Conservation (phyloP, 2,329 filamentous ascomycete species). For the Sphaerulina vaccinii region DNA sequence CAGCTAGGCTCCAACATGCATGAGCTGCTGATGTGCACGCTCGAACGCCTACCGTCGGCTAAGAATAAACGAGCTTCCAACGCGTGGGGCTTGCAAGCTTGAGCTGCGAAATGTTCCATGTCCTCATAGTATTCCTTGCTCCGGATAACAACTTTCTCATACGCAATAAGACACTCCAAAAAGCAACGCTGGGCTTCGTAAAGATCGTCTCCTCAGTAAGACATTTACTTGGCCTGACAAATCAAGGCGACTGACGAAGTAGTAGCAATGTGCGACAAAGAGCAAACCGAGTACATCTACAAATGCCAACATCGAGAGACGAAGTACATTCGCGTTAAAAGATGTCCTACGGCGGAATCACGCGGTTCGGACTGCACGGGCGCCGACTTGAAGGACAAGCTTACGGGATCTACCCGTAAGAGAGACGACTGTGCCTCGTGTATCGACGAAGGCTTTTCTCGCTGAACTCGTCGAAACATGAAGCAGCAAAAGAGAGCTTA, state of each 20-base stretch:
- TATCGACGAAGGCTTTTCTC: constrained; percentile 3
- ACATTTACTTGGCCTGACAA: neutral
- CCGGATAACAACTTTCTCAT: constrained; percentile 2
- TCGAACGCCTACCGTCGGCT: constrained; percentile 2
- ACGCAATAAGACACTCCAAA: constrained; percentile 1
- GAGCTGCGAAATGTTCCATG: constrained; percentile 1
- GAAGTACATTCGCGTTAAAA: constrained; percentile 3
- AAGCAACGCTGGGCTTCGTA: constrained; percentile 2
- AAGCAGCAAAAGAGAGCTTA: constrained; percentile 3
- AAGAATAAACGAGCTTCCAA: constrained; percentile 1
- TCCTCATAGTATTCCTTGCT: constrained; percentile 2
- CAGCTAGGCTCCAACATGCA: neutral
- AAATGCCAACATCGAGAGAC: constrained; percentile 3
- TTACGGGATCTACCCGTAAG: constrained; percentile 3
- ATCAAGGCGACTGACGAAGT: constrained; percentile 1
- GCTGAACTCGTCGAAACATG: constrained; percentile 3
- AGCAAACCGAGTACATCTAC: constrained; percentile 3
- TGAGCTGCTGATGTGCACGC: constrained; percentile 2
- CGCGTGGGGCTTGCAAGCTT: constrained; percentile 1
- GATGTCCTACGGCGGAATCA: constrained; percentile 3
- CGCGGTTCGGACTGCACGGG: constrained; percentile 2
- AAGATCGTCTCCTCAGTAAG: constrained; percentile 3
- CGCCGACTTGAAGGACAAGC: constrained; percentile 2
- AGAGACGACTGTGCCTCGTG: constrained; percentile 3
- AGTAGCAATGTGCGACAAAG: constrained; percentile 2